Evolutionary conservation across 1,284 basidiomycete genomes (phyloP).

Genomic region (Ceratobasidium sp.): DNA sequence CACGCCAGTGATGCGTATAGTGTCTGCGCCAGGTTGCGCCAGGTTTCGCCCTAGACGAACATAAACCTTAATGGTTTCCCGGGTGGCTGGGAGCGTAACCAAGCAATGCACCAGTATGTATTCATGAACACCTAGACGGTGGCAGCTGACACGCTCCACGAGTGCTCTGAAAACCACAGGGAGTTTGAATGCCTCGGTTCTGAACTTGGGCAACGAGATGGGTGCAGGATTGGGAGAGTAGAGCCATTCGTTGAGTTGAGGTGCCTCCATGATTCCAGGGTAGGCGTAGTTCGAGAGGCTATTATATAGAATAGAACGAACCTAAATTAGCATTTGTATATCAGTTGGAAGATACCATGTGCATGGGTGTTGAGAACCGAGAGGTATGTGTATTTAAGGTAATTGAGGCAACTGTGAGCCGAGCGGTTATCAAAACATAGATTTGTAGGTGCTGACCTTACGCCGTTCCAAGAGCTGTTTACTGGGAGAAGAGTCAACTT

Average conservation of each 20-base stretch:
- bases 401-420: no score
- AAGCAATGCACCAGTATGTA: conserved; percentile 17
- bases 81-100: background rate
- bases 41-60: conserved; percentile 25
- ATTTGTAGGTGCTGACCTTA: no score
- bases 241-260: background rate
- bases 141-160: conserved; percentile 9
- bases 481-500: no score
- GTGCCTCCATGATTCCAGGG: background rate
- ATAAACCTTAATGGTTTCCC: background rate
- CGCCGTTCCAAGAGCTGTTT: no score
- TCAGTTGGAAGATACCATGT: no score
- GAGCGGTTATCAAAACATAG: no score
- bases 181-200: background rate
- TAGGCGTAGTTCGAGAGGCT: no score
- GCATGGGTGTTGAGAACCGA: no score
- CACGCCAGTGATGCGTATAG: conserved; percentile 1
- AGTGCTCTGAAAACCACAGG: conserved; percentile 4
- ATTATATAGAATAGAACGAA: no score
- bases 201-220: background rate
- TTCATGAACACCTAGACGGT: conserved; percentile 17
- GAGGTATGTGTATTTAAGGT: no score
- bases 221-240: background rate
- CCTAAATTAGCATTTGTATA: no score
- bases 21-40: background rate